Base-by-base conservation (phyloP, 2,329 filamentous ascomycete species). In the Diaporthe ilicicola region DNA sequence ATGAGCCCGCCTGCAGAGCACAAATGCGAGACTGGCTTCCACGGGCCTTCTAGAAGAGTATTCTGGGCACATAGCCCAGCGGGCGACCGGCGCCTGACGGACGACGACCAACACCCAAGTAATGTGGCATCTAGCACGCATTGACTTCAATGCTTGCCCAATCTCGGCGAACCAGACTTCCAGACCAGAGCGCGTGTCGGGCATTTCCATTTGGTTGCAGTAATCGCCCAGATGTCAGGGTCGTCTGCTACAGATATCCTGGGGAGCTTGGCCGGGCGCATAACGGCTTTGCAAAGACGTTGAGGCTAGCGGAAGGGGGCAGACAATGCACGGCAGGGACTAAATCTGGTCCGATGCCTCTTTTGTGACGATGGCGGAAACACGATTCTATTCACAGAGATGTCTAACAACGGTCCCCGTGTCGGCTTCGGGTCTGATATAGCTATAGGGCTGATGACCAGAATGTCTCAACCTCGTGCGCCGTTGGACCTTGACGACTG, bases 291-390 rank as follows among this genome's bases (percentile, higher is more conserved):
- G 42, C 10, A 22, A 42, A 48, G 42, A 48, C 56, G 39, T 62
- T 62, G 39, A n/a, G 56, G 32, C 56, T 62, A 46, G 42, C 12
- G 42, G 42, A 62, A 48, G 56, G 56, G 56, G 56, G 13, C 27
- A 48, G 39, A 48, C 27, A 62, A 62, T 62, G 59, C 59, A 34
- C 42, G 56, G 39, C 56, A 62, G 42, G 56, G 56, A 22, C 56
- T 22, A 24, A 62, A 48, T 48, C 19, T 62, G 59, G 59, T 62
- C n/a, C 44, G n/a, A 34, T 62, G 59, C 59, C 34, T 42, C 22
- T 17, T 46, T 62, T 62, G 42, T 48, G 56, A 62, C 42, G 56
- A 48, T 62, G 42, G 39, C 44, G 42, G 59, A 62, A 34, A 62
- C 59, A 48, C n/a, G 27, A 19, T 17, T 62, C 2, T 48, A 48